phyloP scores from a whole-genome alignment of 129 eudicot species.

The Ambrosia artemisiifolia region DNA sequence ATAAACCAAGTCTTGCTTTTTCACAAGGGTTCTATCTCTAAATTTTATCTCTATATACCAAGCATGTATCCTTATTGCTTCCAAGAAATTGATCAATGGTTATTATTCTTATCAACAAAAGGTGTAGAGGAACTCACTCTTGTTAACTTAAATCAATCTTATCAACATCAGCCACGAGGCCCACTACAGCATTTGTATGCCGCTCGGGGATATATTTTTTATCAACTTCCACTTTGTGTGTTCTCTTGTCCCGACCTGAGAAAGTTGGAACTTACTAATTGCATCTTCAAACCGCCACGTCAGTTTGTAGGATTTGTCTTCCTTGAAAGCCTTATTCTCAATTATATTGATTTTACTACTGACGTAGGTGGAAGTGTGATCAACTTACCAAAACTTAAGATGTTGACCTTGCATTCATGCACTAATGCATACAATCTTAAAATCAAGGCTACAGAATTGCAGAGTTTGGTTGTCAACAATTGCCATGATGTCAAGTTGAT shows the following conservation, averaged over 20 bases:
- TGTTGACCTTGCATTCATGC: not conserved
- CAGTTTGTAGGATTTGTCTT: conserved; percentile 2
- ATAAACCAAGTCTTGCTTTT: conserved; percentile 17
- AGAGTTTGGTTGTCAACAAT: not conserved
- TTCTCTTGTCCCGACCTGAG: conserved; percentile 12
- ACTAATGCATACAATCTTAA: conserved; percentile 3
- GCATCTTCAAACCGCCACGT: conserved; percentile 6
- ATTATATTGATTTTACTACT: not conserved
- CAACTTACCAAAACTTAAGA: conserved; percentile 15
- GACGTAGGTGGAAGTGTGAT: not conserved
- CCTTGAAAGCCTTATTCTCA: conserved; percentile 9
- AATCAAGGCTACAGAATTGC: conserved; percentile 3
- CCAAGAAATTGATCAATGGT: conserved; percentile 30
- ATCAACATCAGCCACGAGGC: not conserved
- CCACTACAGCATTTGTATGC: too few species aligned
- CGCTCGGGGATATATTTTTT: too few species aligned
- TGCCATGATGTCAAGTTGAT: conserved; percentile 8
- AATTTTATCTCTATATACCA: not conserved
- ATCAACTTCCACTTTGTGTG: not conserved
- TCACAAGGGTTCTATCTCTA: conserved; percentile 14
- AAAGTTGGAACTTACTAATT: not conserved
- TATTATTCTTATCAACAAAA: conserved; percentile 17
- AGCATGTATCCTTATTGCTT: not conserved
- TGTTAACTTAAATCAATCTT: not conserved
- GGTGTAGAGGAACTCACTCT: conserved; percentile 6